A percentile compares a stretch with the other conserved stretches of the same genome.
Conservation (phyloP, 345 rosid species). For the Gynandropsis gynandra region DNA sequence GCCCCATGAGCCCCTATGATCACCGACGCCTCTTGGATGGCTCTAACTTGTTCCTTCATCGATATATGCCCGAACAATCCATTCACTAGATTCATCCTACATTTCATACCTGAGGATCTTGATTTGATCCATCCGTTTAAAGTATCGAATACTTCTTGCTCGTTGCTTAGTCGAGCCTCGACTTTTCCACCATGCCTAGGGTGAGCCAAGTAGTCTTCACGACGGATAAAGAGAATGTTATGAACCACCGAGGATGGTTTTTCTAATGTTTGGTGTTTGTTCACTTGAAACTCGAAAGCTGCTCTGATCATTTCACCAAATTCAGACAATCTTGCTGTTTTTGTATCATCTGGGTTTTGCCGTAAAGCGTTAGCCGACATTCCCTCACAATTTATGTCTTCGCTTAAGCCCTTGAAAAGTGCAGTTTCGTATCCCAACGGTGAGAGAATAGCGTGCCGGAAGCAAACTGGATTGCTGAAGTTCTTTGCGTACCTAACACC, state of each 20-base stretch:
- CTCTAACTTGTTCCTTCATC: constrained; percentile 76
- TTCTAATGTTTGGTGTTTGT: constrained; percentile 38
- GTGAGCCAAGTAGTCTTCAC: constrained; percentile 92
- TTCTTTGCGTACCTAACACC: constrained; percentile 66
- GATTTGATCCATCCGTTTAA: constrained; percentile 43
- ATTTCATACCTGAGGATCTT: constrained; percentile 39
- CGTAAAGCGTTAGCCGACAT: constrained; percentile 56
- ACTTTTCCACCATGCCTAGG: constrained; percentile 82
- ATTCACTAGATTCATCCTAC: constrained; percentile 70
- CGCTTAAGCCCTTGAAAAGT: constrained; percentile 64
- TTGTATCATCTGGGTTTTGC: constrained; percentile 52
- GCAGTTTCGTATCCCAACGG: constrained; percentile 90
- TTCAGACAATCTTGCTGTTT: constrained; percentile 73
- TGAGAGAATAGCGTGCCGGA: constrained; percentile 66
- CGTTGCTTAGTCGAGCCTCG: constrained; percentile 78
- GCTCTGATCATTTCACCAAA: constrained; percentile 93
- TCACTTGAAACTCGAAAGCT: constrained; percentile 60
- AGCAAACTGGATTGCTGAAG: constrained; percentile 74
- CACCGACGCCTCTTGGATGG: constrained; percentile 90
- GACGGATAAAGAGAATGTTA: constrained; percentile 77
- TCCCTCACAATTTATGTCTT: constrained; percentile 54
- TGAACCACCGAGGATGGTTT: constrained; percentile 32
- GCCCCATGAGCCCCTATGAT: constrained; percentile 97
- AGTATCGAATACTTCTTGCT: constrained; percentile 68
- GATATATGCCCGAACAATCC: constrained; percentile 90